Evolutionary conservation across 2,329 filamentous ascomycete species (phyloP).

Genomic region (Hortaea sp.): DNA sequence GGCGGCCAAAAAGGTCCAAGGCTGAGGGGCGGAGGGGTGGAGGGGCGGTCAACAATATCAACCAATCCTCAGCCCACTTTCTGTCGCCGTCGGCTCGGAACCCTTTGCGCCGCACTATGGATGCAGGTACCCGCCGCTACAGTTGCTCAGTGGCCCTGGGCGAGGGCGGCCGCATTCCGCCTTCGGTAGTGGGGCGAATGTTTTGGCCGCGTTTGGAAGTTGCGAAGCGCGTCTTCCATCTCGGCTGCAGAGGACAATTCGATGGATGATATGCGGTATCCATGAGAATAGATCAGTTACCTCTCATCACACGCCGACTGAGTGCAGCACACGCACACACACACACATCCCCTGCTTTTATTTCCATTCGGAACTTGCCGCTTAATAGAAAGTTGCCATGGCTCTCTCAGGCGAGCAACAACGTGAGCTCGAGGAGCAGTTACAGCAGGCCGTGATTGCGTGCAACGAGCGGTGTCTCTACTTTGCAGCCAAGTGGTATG

Average conservation of each 20-base stretch:
- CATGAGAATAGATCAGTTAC: too few species aligned
- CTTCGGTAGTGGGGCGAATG: neutral
- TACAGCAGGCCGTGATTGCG: conserved; percentile 78
- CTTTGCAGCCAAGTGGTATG: conserved; percentile 89
- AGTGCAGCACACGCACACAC: too few species aligned
- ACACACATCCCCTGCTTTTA: too few species aligned
- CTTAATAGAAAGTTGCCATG: conserved; percentile 11
- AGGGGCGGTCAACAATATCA: neutral
- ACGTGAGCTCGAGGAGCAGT: conserved; percentile 56
- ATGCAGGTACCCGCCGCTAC: neutral
- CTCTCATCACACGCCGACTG: too few species aligned
- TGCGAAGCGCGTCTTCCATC: neutral
- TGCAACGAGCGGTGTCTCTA: conserved; percentile 94
- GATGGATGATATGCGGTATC: too few species aligned
- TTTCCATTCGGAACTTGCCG: too few species aligned
- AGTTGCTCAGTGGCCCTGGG: neutral
- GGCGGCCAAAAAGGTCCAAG: neutral
- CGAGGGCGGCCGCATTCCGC: neutral
- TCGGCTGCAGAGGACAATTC: neutral
- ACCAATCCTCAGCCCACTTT: neutral
- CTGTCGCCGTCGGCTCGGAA: neutral
- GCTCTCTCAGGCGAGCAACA: conserved; percentile 32
- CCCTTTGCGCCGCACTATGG: too few species aligned
- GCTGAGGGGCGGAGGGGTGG: too few species aligned
- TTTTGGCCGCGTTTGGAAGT: neutral